Percentiles rank a stretch among this genome's conserved stretches.
These are phyloP conservation scores for Fusarium multiceps DNA, from an alignment of 2,329 filamentous ascomycete genomes.

Conservation along the genomic window DNA sequence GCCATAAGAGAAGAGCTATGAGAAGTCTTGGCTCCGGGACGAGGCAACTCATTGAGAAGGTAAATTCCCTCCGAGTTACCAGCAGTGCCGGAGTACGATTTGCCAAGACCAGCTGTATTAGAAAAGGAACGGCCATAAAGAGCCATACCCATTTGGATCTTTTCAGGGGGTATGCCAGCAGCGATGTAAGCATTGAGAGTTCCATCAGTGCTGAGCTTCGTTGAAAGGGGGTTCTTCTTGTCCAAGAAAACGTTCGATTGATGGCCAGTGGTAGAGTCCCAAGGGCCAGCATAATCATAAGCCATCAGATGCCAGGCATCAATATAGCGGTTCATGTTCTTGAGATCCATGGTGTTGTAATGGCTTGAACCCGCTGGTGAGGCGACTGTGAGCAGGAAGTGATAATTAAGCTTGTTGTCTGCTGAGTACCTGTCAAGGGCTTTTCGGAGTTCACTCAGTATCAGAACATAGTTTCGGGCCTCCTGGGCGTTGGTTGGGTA, in stretches of 20 bases:
- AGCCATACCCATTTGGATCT: conserved; percentile 81
- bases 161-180: conserved; percentile 67
- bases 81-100: conserved; percentile 71
- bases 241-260: conserved; percentile 75
- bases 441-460: conserved; percentile 45
- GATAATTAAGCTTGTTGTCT: conserved; percentile 55
- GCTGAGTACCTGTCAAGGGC: conserved; percentile 58
- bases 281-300: conserved; percentile 77
- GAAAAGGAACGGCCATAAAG: conserved; percentile 83
- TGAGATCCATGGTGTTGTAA: conserved; percentile 62
- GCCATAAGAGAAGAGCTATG: conserved; percentile 70
- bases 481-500: conserved; percentile 57
- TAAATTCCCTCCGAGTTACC: conserved; percentile 74
- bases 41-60: conserved; percentile 79
- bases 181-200: conserved; percentile 67
- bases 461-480: conserved; percentile 46
- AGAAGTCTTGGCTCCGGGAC: conserved; percentile 64
- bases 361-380: conserved; percentile 60
- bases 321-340: conserved; percentile 66
- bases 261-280: conserved; percentile 72
- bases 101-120: conserved; percentile 74
- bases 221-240: conserved; percentile 62
- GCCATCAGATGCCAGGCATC: conserved; percentile 74
- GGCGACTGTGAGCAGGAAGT: conserved; percentile 64
- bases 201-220: conserved; percentile 74